Evolutionary conservation across 2,329 filamentous ascomycete genomes (phyloP).

Genomic region (Aspergillus hiratsukae): DNA sequence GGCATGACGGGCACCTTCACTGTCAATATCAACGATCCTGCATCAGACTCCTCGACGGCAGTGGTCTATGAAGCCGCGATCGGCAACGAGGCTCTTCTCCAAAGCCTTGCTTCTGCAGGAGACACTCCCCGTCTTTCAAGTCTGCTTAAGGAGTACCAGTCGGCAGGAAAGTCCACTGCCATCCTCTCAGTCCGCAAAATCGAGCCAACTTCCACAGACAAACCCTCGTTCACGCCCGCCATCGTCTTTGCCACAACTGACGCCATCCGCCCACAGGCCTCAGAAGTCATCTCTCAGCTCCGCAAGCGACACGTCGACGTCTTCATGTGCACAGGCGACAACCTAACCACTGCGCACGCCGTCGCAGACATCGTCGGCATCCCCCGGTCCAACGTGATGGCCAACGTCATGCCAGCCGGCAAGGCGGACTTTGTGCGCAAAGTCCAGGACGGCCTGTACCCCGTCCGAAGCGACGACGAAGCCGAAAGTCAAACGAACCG

Average conservation of each 20-base stretch:
- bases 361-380: slow-evolving; percentile 76
- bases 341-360: slow-evolving; percentile 73
- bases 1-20: slow-evolving; percentile 53
- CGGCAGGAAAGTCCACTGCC: slow-evolving; percentile 41
- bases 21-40: slow-evolving; percentile 19
- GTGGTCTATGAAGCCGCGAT: slow-evolving; percentile 47
- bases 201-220: slow-evolving; percentile 8
- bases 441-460: slow-evolving; percentile 27
- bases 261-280: slow-evolving; percentile 70
- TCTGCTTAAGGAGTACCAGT: slow-evolving; percentile 36
- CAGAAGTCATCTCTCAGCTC: slow-evolving; percentile 60
- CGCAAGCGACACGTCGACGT: slow-evolving; percentile 64
- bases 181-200: slow-evolving; percentile 38
- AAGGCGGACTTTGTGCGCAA: slow-evolving; percentile 53
- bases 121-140: slow-evolving; percentile 32
- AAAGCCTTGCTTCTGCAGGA: slow-evolving; percentile 25
- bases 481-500: slow-evolving; percentile 8
- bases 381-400: slow-evolving; percentile 67
- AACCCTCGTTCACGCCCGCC: slow-evolving; percentile 43
- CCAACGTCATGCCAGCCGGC: slow-evolving; percentile 77
- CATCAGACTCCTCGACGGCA: slow-evolving; percentile 12
- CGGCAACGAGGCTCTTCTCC: slow-evolving; percentile 54
- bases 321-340: slow-evolving; percentile 93
- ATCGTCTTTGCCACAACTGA: slow-evolving; percentile 75
- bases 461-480: not conserved